Base-by-base conservation (phyloP, 2,329 filamentous ascomycete genomes). In the Pestalotiopsis sp. region DNA sequence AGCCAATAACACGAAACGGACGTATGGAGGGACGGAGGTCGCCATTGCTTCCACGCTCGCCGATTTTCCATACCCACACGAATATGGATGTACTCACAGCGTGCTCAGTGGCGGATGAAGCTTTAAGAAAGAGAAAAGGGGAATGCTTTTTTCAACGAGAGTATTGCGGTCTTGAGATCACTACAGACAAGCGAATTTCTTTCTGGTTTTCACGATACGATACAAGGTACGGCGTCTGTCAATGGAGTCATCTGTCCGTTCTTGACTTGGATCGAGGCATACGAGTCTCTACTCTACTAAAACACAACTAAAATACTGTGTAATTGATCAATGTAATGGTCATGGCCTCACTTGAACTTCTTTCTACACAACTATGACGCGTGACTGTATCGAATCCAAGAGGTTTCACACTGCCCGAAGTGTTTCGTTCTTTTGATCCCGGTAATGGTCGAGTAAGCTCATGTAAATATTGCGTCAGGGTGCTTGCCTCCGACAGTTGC, bases 1-100 rank as follows among this genome's bases (percentile, higher is more conserved):
- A 71, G 65, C 68, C 68, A 66, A 69, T 66, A 68, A 66, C 49
- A 56, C 38, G 11, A n/a, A 64, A 27, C 7, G 31, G 6, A 36
- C 31, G 2, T 36, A 9, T 9, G 31, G 31, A 36, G 7, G 6
- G 2, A 36, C 31, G 31, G 31, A 36, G 31, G 31, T 36, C 31
- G 7, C 31, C 31, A 36, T 36, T 36, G 31, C 31, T 36, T 36
- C 31, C 7, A 36, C 6, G 2, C 27, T 36, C 6, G 31, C 31
- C 31, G 31, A 36, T 36, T 36, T 9, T 36, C 45, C 45, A n/a
- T 52, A 17, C 45, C 20, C n/a, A 20, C 17, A 20, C 45, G 45
- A n/a, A n/a, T n/a, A 52, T 20, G 20, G 17, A 52, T 52, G 31
- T 52, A 7, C 45, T 52, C 17, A n/a, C 13, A 20, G 45, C n/a